A percentile compares a stretch with the other conserved stretches of the same genome.
These are phyloP conservation scores for Podospora tetraspora DNA, from an alignment of 495 filamentous ascomycete species.

Conservation along the genomic window DNA sequence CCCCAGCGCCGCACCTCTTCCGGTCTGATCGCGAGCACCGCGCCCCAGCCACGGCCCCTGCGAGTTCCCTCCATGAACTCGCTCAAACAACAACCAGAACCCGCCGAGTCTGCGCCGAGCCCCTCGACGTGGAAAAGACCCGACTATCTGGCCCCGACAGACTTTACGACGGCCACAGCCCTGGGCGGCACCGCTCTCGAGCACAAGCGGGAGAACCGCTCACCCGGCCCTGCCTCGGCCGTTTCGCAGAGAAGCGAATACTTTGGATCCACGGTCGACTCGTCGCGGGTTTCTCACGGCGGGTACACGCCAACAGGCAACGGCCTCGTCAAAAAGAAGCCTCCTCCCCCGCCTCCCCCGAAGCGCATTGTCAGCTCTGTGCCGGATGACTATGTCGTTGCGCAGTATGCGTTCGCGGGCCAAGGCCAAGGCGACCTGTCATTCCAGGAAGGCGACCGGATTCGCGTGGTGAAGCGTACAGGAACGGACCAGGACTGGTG, in stretches of 20 bases:
- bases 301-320: constrained; percentile 23
- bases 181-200: constrained; percentile 26
- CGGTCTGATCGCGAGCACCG: constrained; percentile 30
- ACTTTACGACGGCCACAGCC: constrained; percentile 43
- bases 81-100: constrained; percentile 13
- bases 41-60: constrained; percentile 29
- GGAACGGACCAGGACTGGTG: constrained; percentile 91
- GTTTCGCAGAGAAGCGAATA: constrained; percentile 42
- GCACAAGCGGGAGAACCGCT: background rate
- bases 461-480: constrained; percentile 78
- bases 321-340: constrained; percentile 37
- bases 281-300: constrained; percentile 31
- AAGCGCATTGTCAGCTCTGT: constrained; percentile 46
- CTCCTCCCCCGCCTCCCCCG: constrained; percentile 64
- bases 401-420: constrained; percentile 74
- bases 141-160: constrained; percentile 38
- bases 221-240: constrained; percentile 18
- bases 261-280: constrained; percentile 36
- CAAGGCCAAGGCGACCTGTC: constrained; percentile 68
- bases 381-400: constrained; percentile 63
- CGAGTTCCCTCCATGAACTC: constrained; percentile 35
- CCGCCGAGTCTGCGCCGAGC: constrained; percentile 20
- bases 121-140: constrained; percentile 22
- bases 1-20: constrained; percentile 31
- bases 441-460: constrained; percentile 80